Base-by-base conservation (phyloP, 768 basidiomycete species). In the Gymnopilus dilepis region DNA sequence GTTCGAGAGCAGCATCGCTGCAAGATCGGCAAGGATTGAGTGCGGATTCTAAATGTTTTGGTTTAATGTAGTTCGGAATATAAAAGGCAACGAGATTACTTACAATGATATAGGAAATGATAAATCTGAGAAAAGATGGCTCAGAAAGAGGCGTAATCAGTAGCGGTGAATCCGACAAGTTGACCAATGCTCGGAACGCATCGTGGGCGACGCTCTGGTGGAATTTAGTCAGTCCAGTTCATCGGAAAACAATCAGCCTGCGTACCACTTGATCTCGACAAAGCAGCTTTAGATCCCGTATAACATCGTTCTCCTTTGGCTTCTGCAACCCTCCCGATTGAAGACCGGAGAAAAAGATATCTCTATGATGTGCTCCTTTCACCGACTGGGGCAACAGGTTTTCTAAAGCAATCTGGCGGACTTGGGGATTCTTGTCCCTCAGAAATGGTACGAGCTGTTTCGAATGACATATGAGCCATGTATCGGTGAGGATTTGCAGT, bases 1-100 rank as follows among this genome's bases (percentile, higher is more conserved):
- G 77, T 99, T 99, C n/a, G 95, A 97, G 9, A 99, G 83, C 1
- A 98, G 81, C 97, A 99, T 99, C n/a, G 94, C 85, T 3, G 95
- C 94, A 19, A 99, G 86, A 79, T 98, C 96, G 33, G 95, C 94
- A 26, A 98, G 89, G 59, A 90, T 87, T 9, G 96, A 88, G 62
- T 90, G 86, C n/a, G 93, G 90, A 74, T 95, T 91, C 95, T 98
- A 67, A 19, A 22, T 33, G 13, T 24, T 53, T n/a, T 59, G 33
- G 41, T 24, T 33, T 61, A 50, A n/a, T 8, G 53, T 67, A 61
- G 66, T 58, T 53, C 30, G 26, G 38, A 59, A 52, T 33, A 21
- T 19, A 43, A 45, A 43, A 11, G 50, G 17, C 56, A 30, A 48
- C 34, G 24, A 64, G 34, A 61, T 15, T 17, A 81, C 92, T 53